Conservation (phyloP, 345 rosid species). For the Ceriops tagal region DNA sequence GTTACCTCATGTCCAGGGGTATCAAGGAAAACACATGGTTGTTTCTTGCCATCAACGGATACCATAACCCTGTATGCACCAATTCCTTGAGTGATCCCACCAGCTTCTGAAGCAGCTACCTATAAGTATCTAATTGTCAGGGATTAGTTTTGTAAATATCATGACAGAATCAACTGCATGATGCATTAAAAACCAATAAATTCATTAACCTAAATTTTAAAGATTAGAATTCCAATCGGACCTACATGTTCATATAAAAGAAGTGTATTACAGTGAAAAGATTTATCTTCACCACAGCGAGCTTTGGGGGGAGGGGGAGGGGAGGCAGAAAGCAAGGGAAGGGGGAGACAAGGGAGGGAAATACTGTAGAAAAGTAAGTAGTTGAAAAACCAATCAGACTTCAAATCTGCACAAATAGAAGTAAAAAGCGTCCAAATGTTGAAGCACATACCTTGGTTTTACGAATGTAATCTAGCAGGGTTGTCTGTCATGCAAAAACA, state of each 20-base stretch:
- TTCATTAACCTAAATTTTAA: neutral
- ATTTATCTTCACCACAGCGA: too few relatives aligned
- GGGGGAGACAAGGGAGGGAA: neutral
- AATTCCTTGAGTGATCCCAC: slow-evolving; percentile 98
- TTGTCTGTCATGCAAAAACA: slow-evolving; percentile 63
- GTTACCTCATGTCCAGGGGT: slow-evolving; percentile 99
- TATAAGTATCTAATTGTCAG: slow-evolving; percentile 37
- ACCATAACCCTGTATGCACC: slow-evolving; percentile 86
- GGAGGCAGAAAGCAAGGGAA: too few relatives aligned
- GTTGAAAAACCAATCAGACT: neutral
- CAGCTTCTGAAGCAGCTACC: slow-evolving; percentile 98
- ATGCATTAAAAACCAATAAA: slow-evolving; percentile 10
- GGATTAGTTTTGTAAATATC: slow-evolving; percentile 15
- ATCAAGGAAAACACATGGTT: slow-evolving; percentile 90
- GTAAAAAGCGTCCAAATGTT: slow-evolving; percentile 3
- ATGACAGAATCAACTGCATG: slow-evolving; percentile 10
- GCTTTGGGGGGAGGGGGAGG: too few relatives aligned
- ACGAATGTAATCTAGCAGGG: slow-evolving; percentile 87
- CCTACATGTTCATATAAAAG: neutral
- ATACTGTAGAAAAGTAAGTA: neutral
- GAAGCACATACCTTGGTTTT: slow-evolving; percentile 77
- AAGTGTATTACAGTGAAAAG: too few relatives aligned
- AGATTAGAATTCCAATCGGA: neutral
- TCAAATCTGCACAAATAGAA: slow-evolving; percentile 6
- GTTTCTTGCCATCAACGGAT: slow-evolving; percentile 76